Evolutionary conservation across 1,139 yeast genomes (phyloP).

Genomic region (Debaryomyces udenii): DNA sequence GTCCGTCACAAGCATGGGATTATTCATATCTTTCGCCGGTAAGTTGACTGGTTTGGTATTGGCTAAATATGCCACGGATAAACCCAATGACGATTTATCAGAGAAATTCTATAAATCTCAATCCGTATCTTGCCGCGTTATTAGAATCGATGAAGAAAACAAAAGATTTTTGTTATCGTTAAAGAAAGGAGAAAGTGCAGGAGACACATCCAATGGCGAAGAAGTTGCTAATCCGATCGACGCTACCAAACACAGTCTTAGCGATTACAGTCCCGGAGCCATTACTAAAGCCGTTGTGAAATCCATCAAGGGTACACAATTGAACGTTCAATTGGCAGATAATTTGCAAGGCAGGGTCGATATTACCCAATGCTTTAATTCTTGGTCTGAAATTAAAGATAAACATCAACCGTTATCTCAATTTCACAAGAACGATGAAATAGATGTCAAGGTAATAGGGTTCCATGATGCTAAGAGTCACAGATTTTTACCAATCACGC

Average conservation of each 20-base stretch:
- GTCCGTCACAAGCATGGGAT: slow-evolving; percentile 75
- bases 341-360: slow-evolving; percentile 82
- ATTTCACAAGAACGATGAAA: slow-evolving; percentile 59
- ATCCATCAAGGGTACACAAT: slow-evolving; percentile 71
- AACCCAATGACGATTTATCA: slow-evolving; percentile 57
- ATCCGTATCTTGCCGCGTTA: slow-evolving; percentile 66
- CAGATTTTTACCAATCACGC: slow-evolving; percentile 69
- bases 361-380: slow-evolving; percentile 67
- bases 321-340: slow-evolving; percentile 77
- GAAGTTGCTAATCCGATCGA: slow-evolving; percentile 63
- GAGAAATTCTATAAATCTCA: slow-evolving; percentile 63
- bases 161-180: slow-evolving; percentile 70
- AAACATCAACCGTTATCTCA: slow-evolving; percentile 58
- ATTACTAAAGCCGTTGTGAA: slow-evolving; percentile 62
- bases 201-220: slow-evolving; percentile 27
- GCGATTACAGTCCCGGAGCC: slow-evolving; percentile 63
- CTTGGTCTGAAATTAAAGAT: slow-evolving; percentile 58
- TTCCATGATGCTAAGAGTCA: slow-evolving; percentile 74
- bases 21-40: slow-evolving; percentile 82
- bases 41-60: slow-evolving; percentile 81
- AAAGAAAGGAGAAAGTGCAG: slow-evolving; percentile 31
- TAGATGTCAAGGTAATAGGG: slow-evolving; percentile 75
- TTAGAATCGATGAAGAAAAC: slow-evolving; percentile 67
- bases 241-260: slow-evolving; percentile 42
- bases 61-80: slow-evolving; percentile 70